Conservation (phyloP, 352 stramenopile genomes). For the Sclerospora graminicola region DNA sequence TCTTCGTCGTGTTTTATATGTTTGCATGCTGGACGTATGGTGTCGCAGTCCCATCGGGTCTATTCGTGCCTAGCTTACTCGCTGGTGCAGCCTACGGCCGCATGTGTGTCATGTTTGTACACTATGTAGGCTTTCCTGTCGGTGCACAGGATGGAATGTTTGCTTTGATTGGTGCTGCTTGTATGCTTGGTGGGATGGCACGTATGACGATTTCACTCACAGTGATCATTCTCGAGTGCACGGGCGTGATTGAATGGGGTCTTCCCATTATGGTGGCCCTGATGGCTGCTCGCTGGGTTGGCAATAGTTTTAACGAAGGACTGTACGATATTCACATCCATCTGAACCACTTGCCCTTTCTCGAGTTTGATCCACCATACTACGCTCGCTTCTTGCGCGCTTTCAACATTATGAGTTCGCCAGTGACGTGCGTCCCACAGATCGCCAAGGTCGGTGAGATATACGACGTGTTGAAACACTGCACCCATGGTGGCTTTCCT, state of each 20-base stretch:
- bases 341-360: slow-evolving; percentile 93
- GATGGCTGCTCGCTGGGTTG: slow-evolving; percentile 93
- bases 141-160: slow-evolving; percentile 89
- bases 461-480: slow-evolving; percentile 61
- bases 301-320: slow-evolving; percentile 97
- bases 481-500: slow-evolving; percentile 64
- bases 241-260: slow-evolving; percentile 97
- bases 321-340: slow-evolving; percentile 99
- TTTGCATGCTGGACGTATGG: slow-evolving; percentile 94
- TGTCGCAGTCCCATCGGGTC: slow-evolving; percentile 92
- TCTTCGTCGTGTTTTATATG: slow-evolving; percentile 92
- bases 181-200: slow-evolving; percentile 93
- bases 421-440: slow-evolving; percentile 47
- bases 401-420: slow-evolving; percentile 68
- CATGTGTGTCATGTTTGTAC: slow-evolving; percentile 56
- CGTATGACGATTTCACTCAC: slow-evolving; percentile 98
- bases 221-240: slow-evolving; percentile 97
- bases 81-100: slow-evolving; percentile 92
- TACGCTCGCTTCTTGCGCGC: slow-evolving; percentile 67
- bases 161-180: slow-evolving; percentile 93
- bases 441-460: slow-evolving; percentile 74
- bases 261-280: slow-evolving; percentile 97
- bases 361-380: slow-evolving; percentile 91
- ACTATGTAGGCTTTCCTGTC: slow-evolving; percentile 50
- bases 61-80: slow-evolving; percentile 96